Conservation (phyloP, 805 yeast genomes). For the Lipomyces sp. region DNA sequence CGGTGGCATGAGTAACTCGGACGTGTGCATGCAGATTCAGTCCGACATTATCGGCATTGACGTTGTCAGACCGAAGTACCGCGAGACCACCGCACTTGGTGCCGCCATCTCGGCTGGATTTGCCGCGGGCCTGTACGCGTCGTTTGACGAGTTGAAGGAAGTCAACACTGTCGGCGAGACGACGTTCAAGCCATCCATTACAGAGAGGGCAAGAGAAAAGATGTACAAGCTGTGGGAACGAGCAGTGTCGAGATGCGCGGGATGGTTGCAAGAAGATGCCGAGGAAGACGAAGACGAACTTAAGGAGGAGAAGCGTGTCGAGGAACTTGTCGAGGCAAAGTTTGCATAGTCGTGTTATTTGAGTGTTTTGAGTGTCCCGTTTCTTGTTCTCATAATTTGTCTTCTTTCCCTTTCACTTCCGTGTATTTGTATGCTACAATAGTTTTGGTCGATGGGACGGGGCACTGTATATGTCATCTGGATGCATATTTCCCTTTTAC, state of each 20-base stretch:
- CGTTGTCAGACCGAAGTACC: conserved; percentile 72
- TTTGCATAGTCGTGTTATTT: background rate
- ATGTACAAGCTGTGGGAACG: conserved; percentile 77
- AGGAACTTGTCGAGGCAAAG: conserved; percentile 5
- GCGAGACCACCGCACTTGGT: conserved; percentile 93
- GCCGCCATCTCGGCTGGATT: conserved; percentile 96
- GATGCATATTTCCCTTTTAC: no score
- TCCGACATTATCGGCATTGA: conserved; percentile 87
- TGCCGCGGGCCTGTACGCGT: conserved; percentile 67
- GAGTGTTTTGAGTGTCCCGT: background rate
- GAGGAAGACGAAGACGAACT: conserved; percentile 16
- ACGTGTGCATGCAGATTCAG: conserved; percentile 90
- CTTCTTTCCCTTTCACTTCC: background rate
- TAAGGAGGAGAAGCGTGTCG: conserved; percentile 14
- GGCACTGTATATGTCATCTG: no score
- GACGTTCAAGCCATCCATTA: conserved; percentile 30
- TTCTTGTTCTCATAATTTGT: background rate
- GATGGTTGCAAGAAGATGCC: conserved; percentile 57
- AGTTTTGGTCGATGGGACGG: no score
- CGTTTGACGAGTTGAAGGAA: conserved; percentile 60
- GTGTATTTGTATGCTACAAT: no score
- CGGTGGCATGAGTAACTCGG: conserved; percentile 92
- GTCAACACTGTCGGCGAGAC: conserved; percentile 34
- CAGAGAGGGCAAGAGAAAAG: conserved; percentile 53
- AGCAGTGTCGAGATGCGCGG: conserved; percentile 75